Evolutionary conservation across 257 asterid species (phyloP).

Genomic region (Solanum pimpinellifolium): DNA sequence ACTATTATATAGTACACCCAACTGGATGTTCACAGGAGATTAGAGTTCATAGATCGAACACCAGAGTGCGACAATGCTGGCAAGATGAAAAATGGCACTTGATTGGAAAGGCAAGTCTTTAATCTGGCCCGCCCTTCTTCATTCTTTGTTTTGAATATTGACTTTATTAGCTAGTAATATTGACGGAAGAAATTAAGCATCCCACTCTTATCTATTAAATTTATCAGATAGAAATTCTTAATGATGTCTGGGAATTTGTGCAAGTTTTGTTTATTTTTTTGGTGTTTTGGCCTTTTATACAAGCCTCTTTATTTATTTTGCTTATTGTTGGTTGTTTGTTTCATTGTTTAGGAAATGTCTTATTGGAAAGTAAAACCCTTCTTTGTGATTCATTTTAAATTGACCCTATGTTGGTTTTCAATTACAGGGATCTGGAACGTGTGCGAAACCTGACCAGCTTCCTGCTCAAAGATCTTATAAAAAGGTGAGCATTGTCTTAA

Average conservation of each 20-base stretch:
- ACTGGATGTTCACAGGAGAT: constrained; percentile 21
- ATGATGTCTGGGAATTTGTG: neutral
- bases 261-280: neutral
- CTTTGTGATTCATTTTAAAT: neutral
- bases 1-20: constrained; percentile 15
- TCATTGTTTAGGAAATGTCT: neutral
- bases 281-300: neutral
- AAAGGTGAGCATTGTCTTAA: neutral
- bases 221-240: neutral
- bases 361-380: neutral
- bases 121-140: neutral
- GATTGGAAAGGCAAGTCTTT: constrained; percentile 25
- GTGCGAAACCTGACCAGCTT: constrained; percentile 4
- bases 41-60: constrained; percentile 11
- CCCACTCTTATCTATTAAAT: neutral
- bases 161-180: neutral
- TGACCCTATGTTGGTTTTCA: neutral
- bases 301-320: neutral
- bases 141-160: neutral
- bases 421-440: constrained; percentile 3
- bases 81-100: constrained; percentile 21
- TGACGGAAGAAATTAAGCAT: neutral
- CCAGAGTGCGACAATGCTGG: constrained; percentile 32
- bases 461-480: neutral
- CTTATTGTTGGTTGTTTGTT: neutral